phyloP scores from a whole-genome alignment of 352 stramenopile species.

The Phytopythium cucurbitacearum region DNA sequence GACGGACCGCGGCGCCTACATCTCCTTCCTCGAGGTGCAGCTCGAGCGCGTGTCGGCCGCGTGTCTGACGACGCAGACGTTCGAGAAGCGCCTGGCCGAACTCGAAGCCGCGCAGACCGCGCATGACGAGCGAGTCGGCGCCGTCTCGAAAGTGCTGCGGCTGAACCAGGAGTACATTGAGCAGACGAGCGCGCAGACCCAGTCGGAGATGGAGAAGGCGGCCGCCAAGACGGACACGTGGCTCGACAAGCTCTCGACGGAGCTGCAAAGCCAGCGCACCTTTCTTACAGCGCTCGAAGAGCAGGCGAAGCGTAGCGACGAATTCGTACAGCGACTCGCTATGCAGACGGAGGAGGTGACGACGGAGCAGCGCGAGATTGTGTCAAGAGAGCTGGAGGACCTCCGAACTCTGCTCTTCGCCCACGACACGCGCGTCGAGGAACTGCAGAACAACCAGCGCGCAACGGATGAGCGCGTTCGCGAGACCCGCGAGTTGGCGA shows the following conservation, averaged over 20 bases:
- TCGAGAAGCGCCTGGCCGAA: slow-evolving; percentile 55
- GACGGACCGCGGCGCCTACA: slow-evolving; percentile 82
- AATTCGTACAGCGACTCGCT: slow-evolving; percentile 29
- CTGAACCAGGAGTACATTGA: slow-evolving; percentile 74
- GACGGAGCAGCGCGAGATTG: slow-evolving; percentile 19
- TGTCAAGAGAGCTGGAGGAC: slow-evolving; percentile 36
- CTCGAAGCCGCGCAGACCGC: slow-evolving; percentile 39
- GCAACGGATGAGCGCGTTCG: slow-evolving; percentile 34
- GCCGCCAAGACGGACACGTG: slow-evolving; percentile 43
- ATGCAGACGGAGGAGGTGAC: slow-evolving; percentile 8
- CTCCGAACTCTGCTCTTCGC: slow-evolving; percentile 46
- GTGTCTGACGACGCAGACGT: slow-evolving; percentile 63
- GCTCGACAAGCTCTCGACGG: slow-evolving; percentile 59
- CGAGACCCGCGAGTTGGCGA: slow-evolving; percentile 30
- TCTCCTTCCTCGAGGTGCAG: slow-evolving; percentile 87
- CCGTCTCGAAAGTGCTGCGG: slow-evolving; percentile 62
- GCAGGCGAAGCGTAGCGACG: slow-evolving; percentile 33
- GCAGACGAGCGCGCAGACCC: slow-evolving; percentile 39
- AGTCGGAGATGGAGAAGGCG: slow-evolving; percentile 27
- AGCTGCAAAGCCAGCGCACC: slow-evolving; percentile 32
- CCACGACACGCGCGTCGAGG: slow-evolving; percentile 35
- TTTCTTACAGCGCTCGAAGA: slow-evolving; percentile 32
- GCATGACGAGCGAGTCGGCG: slow-evolving; percentile 54
- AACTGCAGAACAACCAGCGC: slow-evolving; percentile 23
- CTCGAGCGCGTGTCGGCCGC: slow-evolving; percentile 82